Evolutionary conservation across 192 early-diverging fungal species (phyloP).

Genomic region (Umbelopsis isabellina): DNA sequence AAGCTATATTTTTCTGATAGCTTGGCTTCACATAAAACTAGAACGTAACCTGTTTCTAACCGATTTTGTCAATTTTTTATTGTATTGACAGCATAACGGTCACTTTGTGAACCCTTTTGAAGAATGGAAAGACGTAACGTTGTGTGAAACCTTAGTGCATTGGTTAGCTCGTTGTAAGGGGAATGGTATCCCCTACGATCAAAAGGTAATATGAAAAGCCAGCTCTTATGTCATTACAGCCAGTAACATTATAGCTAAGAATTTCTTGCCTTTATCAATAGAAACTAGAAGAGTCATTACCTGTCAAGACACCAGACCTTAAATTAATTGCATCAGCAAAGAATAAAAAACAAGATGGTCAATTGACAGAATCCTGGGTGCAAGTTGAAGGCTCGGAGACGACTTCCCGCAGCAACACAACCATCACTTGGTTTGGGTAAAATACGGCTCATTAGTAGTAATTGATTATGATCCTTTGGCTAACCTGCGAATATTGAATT

Average conservation of each 20-base stretch:
- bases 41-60: slow-evolving; percentile 16
- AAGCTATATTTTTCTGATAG: background rate
- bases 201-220: background rate
- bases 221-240: background rate
- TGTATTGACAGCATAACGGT: slow-evolving; percentile 29
- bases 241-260: background rate
- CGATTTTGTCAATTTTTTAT: slow-evolving; percentile 20
- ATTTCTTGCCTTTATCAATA: background rate
- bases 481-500: background rate
- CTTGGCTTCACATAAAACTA: background rate
- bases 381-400: slow-evolving; percentile 2
- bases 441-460: background rate
- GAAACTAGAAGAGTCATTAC: slow-evolving; percentile 27
- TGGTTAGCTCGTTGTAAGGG: slow-evolving; percentile 31
- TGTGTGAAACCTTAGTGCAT: slow-evolving; percentile 28
- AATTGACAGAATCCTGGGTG: slow-evolving; percentile 25
- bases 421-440: slow-evolving; percentile 45
- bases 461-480: background rate
- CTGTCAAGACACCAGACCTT: slow-evolving; percentile 27
- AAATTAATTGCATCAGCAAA: slow-evolving; percentile 9
- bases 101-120: slow-evolving; percentile 65
- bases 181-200: slow-evolving; percentile 31
- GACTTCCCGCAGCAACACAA: slow-evolving; percentile 3
- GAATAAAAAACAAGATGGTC: background rate
- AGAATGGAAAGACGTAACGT: slow-evolving; percentile 50